A percentile compares a stretch with the other conserved stretches of the same genome.
phyloP scores from a whole-genome alignment of 2,329 filamentous ascomycete species.

The Pseudopyricularia javanii region DNA sequence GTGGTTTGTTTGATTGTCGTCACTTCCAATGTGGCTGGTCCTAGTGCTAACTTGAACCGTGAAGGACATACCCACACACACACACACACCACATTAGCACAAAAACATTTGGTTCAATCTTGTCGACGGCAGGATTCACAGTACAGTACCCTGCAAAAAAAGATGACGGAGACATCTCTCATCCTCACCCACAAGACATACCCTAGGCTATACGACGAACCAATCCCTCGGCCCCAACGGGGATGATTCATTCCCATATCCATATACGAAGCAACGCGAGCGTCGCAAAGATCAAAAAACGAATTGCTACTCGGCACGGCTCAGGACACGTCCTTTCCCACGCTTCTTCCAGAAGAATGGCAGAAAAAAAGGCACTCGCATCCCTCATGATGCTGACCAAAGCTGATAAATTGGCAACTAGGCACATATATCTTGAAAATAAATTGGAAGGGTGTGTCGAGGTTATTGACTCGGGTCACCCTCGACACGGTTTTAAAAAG shows the following conservation, averaged over 20 bases:
- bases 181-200: background rate
- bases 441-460: background rate
- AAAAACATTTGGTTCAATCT: background rate
- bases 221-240: background rate
- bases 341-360: background rate
- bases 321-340: slow-evolving; percentile 19
- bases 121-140: background rate
- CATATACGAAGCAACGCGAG: background rate
- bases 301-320: background rate
- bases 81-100: background rate
- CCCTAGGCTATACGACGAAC: background rate
- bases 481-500: too few species aligned
- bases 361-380: background rate
- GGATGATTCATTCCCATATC: background rate
- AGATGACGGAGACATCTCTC: background rate
- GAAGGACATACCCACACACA: background rate
- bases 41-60: slow-evolving; percentile 4
- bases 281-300: background rate
- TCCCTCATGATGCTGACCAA: background rate
- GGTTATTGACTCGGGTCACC: too few species aligned
- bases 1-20: background rate
- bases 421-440: background rate
- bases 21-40: background rate
- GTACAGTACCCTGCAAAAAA: background rate
- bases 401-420: background rate